These are phyloP conservation scores for Clavulina sp. DNA, from an alignment of 768 basidiomycete species.

Conservation along the genomic window DNA sequence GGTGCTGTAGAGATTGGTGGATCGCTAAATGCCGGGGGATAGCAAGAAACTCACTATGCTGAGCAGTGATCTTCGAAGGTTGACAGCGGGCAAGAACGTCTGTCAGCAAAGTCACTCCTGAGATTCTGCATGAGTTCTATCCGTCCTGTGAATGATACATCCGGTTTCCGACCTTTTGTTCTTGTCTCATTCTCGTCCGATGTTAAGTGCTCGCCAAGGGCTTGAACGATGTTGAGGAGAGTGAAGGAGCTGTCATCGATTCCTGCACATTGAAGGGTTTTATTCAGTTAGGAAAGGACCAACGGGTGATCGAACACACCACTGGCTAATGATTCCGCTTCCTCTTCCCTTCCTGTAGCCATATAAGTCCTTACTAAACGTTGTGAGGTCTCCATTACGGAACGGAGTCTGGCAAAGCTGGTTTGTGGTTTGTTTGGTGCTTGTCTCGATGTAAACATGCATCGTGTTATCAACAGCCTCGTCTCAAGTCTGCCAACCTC, in stretches of 20 bases:
- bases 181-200: constrained; percentile 66
- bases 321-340: no score
- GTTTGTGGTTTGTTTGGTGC: no score
- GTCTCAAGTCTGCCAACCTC: no score
- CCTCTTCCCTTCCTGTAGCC: no score
- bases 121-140: not conserved
- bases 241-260: constrained; percentile 37
- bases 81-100: constrained; percentile 47
- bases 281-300: no score
- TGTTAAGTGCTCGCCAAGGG: constrained; percentile 73
- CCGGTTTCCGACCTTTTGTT: constrained; percentile 43
- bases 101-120: constrained; percentile 77
- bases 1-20: not conserved
- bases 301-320: no score
- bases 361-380: no score
- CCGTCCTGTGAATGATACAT: constrained; percentile 1
- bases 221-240: constrained; percentile 66
- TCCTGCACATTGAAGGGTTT: no score
- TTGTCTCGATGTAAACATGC: no score
- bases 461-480: no score
- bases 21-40: not conserved
- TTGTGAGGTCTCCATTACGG: no score
- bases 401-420: no score
- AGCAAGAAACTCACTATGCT: constrained; percentile 45
- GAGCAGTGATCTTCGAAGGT: constrained; percentile 46